These are phyloP conservation scores for Jamesozyma hellenica DNA, from an alignment of 805 yeast genomes.

Conservation along the genomic window DNA sequence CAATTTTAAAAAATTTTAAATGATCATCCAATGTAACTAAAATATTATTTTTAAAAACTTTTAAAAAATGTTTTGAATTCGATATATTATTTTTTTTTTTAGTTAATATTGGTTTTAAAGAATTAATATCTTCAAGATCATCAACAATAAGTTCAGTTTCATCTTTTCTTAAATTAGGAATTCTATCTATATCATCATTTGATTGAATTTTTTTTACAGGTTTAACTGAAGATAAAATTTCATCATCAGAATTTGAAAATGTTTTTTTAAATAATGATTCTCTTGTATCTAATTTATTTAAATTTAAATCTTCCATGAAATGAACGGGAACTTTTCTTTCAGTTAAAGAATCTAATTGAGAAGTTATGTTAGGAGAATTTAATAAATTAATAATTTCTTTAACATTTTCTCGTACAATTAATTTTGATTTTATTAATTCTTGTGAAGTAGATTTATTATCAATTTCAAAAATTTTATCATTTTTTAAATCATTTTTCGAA, in stretches of 20 bases:
- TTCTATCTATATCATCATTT: no score
- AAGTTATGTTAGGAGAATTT: conserved; percentile 21
- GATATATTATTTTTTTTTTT: no score
- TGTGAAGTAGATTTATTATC: conserved; percentile 1
- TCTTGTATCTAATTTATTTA: conserved; percentile 7
- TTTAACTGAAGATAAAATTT: no score
- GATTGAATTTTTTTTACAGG: no score
- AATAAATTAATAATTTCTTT: conserved; percentile 28
- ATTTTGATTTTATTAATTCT: conserved; percentile 16
- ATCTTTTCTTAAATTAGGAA: no score
- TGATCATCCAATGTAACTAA: conserved; percentile 6
- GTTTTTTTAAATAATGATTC: conserved; percentile 2
- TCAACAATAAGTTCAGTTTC: no score
- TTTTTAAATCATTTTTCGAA: neutral
- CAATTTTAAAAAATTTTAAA: conserved; percentile 5
- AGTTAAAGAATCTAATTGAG: conserved; percentile 18
- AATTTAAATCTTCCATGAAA: conserved; percentile 17
- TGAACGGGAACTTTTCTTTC: conserved; percentile 15
- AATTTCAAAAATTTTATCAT: neutral
- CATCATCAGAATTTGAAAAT: no score
- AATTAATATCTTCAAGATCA: no score
- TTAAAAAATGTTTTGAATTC: conserved; percentile 2
- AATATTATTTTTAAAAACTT: conserved; percentile 8
- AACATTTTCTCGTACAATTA: conserved; percentile 26
- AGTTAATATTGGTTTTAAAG: no score